A percentile compares a stretch with the other conserved stretches of the same genome.
phyloP scores from a whole-genome alignment of 148 eudicot genomes.

The Oxyria digyna region DNA sequence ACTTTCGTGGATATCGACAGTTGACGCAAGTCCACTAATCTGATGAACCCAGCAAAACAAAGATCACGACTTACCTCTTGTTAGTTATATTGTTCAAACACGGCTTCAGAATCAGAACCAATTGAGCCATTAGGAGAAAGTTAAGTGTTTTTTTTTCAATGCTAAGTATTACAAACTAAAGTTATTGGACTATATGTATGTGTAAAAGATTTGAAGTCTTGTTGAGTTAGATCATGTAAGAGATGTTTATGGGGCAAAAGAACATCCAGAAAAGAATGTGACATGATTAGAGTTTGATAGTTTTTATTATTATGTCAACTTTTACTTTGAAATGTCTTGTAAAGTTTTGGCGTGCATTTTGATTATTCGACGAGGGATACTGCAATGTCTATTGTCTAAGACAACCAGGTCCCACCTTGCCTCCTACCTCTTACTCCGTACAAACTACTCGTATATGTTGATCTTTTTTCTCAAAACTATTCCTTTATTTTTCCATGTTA shows the following conservation, averaged over 20 bases:
- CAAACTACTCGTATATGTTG: neutral
- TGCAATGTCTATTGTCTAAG: neutral
- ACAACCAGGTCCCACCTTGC: slow-evolving; percentile 1
- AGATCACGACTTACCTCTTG: too few relatives aligned
- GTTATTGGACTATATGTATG: too few relatives aligned
- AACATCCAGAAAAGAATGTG: neutral
- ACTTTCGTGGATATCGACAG: too few relatives aligned
- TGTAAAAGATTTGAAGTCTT: neutral
- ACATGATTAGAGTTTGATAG: neutral
- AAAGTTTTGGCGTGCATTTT: slow-evolving; percentile 3
- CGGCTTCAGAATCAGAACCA: too few relatives aligned
- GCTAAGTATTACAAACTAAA: too few relatives aligned
- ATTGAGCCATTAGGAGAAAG: too few relatives aligned
- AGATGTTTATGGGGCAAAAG: neutral
- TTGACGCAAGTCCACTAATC: too few relatives aligned
- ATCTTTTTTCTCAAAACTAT: neutral
- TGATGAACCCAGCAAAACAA: too few relatives aligned
- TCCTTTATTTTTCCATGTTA: neutral
- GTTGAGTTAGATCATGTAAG: neutral
- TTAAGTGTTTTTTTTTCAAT: too few relatives aligned
- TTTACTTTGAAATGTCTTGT: neutral
- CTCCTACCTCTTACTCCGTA: neutral
- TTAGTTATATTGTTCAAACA: too few relatives aligned
- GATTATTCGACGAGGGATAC: neutral
- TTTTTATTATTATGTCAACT: neutral